Evolutionary conservation across 805 yeast species (phyloP).

Genomic region (Candida ipomoeae): DNA sequence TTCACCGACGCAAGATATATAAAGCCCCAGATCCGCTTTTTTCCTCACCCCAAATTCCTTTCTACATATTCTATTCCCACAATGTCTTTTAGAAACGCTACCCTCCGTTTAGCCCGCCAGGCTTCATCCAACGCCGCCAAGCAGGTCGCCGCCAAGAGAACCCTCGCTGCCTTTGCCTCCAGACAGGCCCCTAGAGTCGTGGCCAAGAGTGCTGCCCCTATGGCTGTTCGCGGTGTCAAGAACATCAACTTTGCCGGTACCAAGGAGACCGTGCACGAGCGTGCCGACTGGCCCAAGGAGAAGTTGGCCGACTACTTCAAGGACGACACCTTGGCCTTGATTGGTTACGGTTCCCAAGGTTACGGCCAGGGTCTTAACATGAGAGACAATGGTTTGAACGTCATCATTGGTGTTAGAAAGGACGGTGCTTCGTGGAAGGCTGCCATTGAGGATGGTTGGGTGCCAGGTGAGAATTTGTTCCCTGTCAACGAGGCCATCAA

Average conservation of each 20-base stretch:
- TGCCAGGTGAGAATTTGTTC: conserved; percentile 97
- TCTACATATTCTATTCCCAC: conserved; percentile 6
- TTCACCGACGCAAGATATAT: conserved; percentile 8
- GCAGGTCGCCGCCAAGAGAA: conserved; percentile 57
- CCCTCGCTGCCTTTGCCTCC: conserved; percentile 54
- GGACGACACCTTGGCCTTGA: conserved; percentile 94
- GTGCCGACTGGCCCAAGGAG: conserved; percentile 99
- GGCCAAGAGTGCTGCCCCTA: conserved; percentile 38
- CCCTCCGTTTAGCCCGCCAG: conserved; percentile 45
- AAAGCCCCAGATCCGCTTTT: conserved; percentile 7
- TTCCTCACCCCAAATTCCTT: conserved; percentile 1
- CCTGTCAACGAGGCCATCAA: conserved; percentile 89
- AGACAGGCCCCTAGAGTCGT: conserved; percentile 36
- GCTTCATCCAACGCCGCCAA: conserved; percentile 40
- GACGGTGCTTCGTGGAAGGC: conserved; percentile 99
- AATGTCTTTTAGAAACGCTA: conserved; percentile 44
- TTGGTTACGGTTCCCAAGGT: conserved; percentile 99
- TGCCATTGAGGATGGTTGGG: conserved; percentile 99
- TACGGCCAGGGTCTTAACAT: conserved; percentile 99
- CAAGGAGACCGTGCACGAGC: conserved; percentile 94
- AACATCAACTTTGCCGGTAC: conserved; percentile 96
- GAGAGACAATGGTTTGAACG: conserved; percentile 98
- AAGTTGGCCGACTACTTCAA: conserved; percentile 94
- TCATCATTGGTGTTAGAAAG: conserved; percentile 97
- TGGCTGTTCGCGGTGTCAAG: conserved; percentile 85